Base-by-base conservation (phyloP, 2,329 filamentous ascomycete genomes). In the Aspergillus quadrilineatus region DNA sequence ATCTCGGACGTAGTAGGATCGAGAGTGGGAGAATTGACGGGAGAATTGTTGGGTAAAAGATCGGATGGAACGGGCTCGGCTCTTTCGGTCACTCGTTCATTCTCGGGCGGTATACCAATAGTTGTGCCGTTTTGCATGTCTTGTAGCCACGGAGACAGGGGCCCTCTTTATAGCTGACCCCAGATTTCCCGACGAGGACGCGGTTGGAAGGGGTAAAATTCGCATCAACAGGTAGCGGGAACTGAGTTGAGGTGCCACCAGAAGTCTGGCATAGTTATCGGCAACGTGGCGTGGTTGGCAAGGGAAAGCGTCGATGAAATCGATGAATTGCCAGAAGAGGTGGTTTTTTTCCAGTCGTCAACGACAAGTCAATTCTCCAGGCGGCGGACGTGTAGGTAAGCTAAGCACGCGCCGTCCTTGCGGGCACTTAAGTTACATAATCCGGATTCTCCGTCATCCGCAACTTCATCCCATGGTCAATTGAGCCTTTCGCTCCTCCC, bases 101-200 rank as follows among this genome's bases (percentile, higher is more conserved):
- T 67, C 64, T 73, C 69, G 63, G 72, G 69, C 65, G 68, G 71
- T 67, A 66, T 69, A 69, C 71, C 72, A 65, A 74, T 74, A 56
- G 66, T 65, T 63, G 63, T 75, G 66, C 75, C 74, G 75, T 77
- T 75, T 76, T 77, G 75, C 75, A 77, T 77, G 65, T 75, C 75
- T 77, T 70, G 67, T 69, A 68, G 68, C 66, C 67, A 68, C 67
- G 63, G 65, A 72, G 69, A 73, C 71, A 74, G 73, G 73, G 74
- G 74, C 71, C 70, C 63, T 73, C 63, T 70, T 59, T 45, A 62
- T 66, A 69, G 66, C 63, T 72, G 71, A 76, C 75, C 75, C 75
- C 75, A 73, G 73, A 70, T 76, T 74, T 77, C 73, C 70, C 71
- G 72, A 72, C 71, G 72, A 73, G 67, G 67, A 71, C 69, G 65